Base-by-base conservation (phyloP, 1,139 yeast species). In the Sugiyamaella castrensis region DNA sequence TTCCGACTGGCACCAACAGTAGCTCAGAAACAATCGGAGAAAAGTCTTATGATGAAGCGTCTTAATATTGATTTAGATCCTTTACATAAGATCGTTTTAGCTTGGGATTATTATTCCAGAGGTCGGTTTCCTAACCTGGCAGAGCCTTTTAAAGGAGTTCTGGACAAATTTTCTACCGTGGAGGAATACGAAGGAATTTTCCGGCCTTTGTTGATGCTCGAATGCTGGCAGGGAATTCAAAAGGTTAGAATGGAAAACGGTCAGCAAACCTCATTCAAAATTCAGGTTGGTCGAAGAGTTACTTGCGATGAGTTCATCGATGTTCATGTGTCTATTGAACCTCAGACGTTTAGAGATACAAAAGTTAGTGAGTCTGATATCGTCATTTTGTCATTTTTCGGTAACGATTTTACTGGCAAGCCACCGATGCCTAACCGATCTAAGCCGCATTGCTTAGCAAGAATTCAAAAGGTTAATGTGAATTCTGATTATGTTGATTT, bases 171-270 rank as follows among this genome's bases (percentile, higher is more conserved):
- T 62, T 55, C 60, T 0, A 72, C 79, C 49, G 81, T 82, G 1
- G 72, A 71, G 12, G 88, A 85, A 5, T 94, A 94, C 62, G 77
- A 76, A 43, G 71, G 73, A 33, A 73, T 79, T 0, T 84, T 87
- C 62, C 88, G 83, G 57, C 98, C 98, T 0, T 71, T 94, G 41
- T 70, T 94, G 41, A 71, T 91, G 69, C 70, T 91, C 40, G 98
- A 94, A 70, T 87, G 96, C 56, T 94, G 98, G 98, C 96, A 91
- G 62, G 87, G 89, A 0, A 79, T 94, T 32, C 84, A 81, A 55
- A 76, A 87, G 2, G 81, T 92, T 0, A 82, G 85, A 57, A 79
- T 79, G 47, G 80, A 87, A 19, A 50, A 40, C 11, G 75, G 76
- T 1, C 80, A 78, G 28, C 82, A 80, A 52, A 68, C 63, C 7